Percentiles rank a stretch among this genome's conserved stretches.
Conservation (phyloP, 352 stramenopile species). For the Phytophthora hibernalis region DNA sequence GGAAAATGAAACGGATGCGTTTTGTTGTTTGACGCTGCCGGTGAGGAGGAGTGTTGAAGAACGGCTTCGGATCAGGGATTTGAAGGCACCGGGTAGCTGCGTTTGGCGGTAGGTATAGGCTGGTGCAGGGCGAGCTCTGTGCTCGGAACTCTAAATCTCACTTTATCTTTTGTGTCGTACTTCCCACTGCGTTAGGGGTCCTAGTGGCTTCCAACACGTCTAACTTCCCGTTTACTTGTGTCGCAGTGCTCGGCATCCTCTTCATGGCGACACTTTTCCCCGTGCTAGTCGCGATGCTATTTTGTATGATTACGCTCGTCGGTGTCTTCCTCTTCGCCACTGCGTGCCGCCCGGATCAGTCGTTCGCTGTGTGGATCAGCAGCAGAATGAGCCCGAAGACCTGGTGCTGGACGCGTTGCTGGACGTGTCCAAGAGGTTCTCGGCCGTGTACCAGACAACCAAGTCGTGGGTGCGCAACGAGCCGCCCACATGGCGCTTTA, state of each 20-base stretch:
- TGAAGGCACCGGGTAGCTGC: too few species aligned
- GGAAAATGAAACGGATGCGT: too few species aligned
- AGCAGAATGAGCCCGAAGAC: constrained; percentile 52
- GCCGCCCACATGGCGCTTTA: constrained; percentile 65
- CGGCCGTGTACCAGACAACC: constrained; percentile 71
- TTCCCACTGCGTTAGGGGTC: too few species aligned
- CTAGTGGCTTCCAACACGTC: too few species aligned
- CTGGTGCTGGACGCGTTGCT: constrained; percentile 50
- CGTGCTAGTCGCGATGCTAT: constrained; percentile 53
- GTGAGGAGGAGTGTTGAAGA: too few species aligned
- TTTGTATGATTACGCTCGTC: constrained; percentile 49
- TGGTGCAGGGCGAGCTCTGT: too few species aligned
- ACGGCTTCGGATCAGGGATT: too few species aligned
- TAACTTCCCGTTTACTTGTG: constrained; percentile 9
- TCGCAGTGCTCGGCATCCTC: constrained; percentile 72
- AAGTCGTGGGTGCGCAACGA: constrained; percentile 73
- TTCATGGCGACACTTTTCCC: constrained; percentile 69
- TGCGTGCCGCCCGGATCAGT: constrained; percentile 63
- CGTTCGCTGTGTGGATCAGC: constrained; percentile 73
- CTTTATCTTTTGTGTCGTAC: too few species aligned
- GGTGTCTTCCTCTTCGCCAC: constrained; percentile 33
- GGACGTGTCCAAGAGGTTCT: constrained; percentile 73
- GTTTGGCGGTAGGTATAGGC: too few species aligned
- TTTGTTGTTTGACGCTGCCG: too few species aligned
- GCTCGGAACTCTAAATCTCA: too few species aligned